These are phyloP conservation scores for Hansenula lynferdii DNA, from an alignment of 1,139 yeast genomes.

Conservation along the genomic window DNA sequence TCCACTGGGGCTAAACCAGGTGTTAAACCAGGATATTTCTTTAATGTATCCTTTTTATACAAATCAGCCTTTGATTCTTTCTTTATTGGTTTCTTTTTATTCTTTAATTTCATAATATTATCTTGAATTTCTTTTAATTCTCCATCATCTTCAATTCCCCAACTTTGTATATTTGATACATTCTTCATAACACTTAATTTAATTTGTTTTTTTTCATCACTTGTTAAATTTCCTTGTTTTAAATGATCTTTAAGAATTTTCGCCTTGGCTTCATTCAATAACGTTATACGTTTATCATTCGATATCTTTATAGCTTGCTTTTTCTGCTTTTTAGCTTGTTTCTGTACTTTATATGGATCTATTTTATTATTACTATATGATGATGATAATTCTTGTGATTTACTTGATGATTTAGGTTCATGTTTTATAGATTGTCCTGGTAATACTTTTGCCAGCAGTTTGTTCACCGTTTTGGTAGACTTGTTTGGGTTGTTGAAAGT, in stretches of 20 bases:
- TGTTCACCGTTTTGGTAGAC: slow-evolving; percentile 30
- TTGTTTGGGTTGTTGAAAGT: slow-evolving; percentile 9
- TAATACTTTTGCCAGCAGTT: slow-evolving; percentile 36
- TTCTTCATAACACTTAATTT: slow-evolving; percentile 46
- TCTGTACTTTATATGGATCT: slow-evolving; percentile 28
- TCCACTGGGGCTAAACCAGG: slow-evolving; percentile 94
- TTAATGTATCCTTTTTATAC: slow-evolving; percentile 19
- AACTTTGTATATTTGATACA: slow-evolving; percentile 39
- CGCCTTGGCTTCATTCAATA: slow-evolving; percentile 47
- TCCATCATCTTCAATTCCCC: slow-evolving; percentile 41
- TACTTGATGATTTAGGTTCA: slow-evolving; percentile 23
- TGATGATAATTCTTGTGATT: slow-evolving; percentile 23
- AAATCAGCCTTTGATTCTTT: slow-evolving; percentile 21
- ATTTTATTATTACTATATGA: slow-evolving; percentile 31
- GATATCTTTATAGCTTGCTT: slow-evolving; percentile 35
- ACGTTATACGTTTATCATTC: slow-evolving; percentile 33
- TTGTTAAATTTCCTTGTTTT: slow-evolving; percentile 31
- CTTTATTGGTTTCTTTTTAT: slow-evolving; percentile 9
- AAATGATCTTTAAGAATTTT: slow-evolving; percentile 43
- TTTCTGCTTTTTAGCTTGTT: slow-evolving; percentile 35
- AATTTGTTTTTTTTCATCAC: slow-evolving; percentile 44
- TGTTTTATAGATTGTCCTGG: slow-evolving; percentile 28
- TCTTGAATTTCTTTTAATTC: slow-evolving; percentile 42
- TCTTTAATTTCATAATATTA: slow-evolving; percentile 32
- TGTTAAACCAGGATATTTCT: slow-evolving; percentile 64